Base-by-base conservation (phyloP, 139 green algal genomes). In the Tetratostichococcus sp. region DNA sequence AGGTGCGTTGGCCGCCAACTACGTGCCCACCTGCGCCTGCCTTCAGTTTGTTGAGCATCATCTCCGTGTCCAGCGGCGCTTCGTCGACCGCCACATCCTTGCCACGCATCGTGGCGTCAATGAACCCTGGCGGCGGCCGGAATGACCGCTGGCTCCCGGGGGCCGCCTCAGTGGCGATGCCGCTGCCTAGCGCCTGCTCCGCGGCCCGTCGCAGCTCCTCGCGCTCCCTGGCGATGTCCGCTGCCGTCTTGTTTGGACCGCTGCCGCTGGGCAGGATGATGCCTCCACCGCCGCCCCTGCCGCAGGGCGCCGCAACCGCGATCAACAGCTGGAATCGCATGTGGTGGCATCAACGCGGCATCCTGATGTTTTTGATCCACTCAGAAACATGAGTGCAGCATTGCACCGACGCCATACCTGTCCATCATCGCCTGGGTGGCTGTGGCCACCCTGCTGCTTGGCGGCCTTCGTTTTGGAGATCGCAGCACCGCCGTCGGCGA, bases 111-210 rank as follows among this genome's bases (percentile, higher is more conserved):
- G 50, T 62, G 50, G 50, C 77, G 31, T 94, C 83, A 89, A 95
- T 94, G 82, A 95, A 95, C 30, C 90, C 90, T 1, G 90, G 80
- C 1, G 89, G 90, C 4, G 90, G 90, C 1, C 89, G 74, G 77
- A 88, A 93, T 58, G 50, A 25, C 50, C 50, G 50, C 50, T 83
- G 79, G 67, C 84, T 76, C 4, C 68, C 69, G 32, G 43, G 42
- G 25, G 76, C 43, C 22, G 30, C 50, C 58, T 50, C 43, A 17
- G n/a, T 25, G 33, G 42, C 65, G 33, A 31, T 35, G 70, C 68
- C 23, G 43, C n/a, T 78, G 57, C 30, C 30, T 26, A 58, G 14
- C 50, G 50, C 19, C 14, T 62, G 14, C 17, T 62, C 19, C 39
- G 39, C 39, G 8, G 39, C 39, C 50, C 26, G 11, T 17, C 19